Percentiles rank a stretch among this genome's conserved stretches.
Evolutionary conservation across 2,329 filamentous ascomycete genomes (phyloP).

Genomic region (Didymella pinodella): DNA sequence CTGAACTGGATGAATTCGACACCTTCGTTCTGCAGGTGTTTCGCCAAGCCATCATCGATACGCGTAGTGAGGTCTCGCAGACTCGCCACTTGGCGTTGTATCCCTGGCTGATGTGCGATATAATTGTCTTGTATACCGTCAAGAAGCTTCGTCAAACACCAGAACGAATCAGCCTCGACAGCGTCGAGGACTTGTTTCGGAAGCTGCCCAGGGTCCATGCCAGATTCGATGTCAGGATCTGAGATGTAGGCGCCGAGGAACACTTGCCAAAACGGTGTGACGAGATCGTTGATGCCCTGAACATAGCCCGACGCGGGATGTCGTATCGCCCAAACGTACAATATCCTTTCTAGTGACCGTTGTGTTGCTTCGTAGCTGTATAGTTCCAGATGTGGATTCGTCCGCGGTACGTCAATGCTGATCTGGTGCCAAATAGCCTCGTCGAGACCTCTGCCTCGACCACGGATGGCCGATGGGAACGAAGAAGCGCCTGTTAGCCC

Average conservation of each 20-base stretch:
- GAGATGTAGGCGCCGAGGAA: slow-evolving; percentile 95
- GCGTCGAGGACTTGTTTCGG: slow-evolving; percentile 91
- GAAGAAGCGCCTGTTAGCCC: slow-evolving; percentile 58
- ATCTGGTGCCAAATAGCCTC: slow-evolving; percentile 99
- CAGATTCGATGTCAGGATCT: slow-evolving; percentile 88
- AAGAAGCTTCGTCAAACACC: slow-evolving; percentile 97
- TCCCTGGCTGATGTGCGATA: slow-evolving; percentile 95
- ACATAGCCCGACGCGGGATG: slow-evolving; percentile 98
- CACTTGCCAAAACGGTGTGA: slow-evolving; percentile 97
- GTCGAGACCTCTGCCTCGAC: slow-evolving; percentile 78
- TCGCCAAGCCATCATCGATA: slow-evolving; percentile 84
- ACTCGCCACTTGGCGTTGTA: slow-evolving; percentile 89
- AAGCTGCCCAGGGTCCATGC: slow-evolving; percentile 96
- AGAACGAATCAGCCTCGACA: slow-evolving; percentile 97
- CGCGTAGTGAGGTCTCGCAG: slow-evolving; percentile 88
- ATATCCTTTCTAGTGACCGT: slow-evolving; percentile 87
- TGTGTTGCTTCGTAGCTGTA: slow-evolving; percentile 98
- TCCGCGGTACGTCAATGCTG: slow-evolving; percentile 95
- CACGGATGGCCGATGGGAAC: slow-evolving; percentile 59
- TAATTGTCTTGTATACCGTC: slow-evolving; percentile 99
- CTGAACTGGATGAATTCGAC: slow-evolving; percentile 99
- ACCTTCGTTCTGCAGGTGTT: slow-evolving; percentile 86
- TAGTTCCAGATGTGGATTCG: slow-evolving; percentile 92
- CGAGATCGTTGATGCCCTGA: slow-evolving; percentile 97
- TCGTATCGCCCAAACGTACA: slow-evolving; percentile 97